These are phyloP conservation scores for Leptographium radiaticola DNA, from an alignment of 2,329 filamentous ascomycete species.

Conservation along the genomic window DNA sequence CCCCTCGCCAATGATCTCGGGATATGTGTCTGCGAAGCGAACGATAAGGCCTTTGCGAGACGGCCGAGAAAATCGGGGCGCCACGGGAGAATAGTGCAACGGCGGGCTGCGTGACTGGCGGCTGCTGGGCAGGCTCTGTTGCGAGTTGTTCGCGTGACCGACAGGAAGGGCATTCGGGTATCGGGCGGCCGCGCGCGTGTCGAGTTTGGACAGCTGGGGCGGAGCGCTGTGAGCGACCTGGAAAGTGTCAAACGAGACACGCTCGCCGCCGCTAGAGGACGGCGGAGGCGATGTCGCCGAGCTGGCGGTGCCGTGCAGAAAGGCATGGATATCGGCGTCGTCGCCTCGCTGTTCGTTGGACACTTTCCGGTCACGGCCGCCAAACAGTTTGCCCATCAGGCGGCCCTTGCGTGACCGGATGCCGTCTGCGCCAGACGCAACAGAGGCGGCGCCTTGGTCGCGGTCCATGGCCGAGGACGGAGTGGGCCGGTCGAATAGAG, in stretches of 20 bases:
- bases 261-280: not conserved
- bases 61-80: not conserved
- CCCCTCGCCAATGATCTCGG: conserved; percentile 79
- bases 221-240: conserved; percentile 37
- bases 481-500: not conserved
- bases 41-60: conserved; percentile 57
- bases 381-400: conserved; percentile 52
- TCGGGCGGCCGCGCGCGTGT: conserved; percentile 40
- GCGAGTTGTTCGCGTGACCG: conserved; percentile 21
- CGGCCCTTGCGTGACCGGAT: conserved; percentile 33
- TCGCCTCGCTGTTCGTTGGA: conserved; percentile 22
- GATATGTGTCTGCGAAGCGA: conserved; percentile 56
- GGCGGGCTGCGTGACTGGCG: conserved; percentile 30
- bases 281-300: not conserved
- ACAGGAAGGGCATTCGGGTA: conserved; percentile 41
- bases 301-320: conserved; percentile 37
- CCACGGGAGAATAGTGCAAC: conserved; percentile 6
- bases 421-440: conserved; percentile 6
- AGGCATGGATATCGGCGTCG: conserved; percentile 40
- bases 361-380: conserved; percentile 23
- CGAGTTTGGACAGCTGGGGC: conserved; percentile 36
- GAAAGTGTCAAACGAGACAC: conserved; percentile 39
- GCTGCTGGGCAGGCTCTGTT: conserved; percentile 31
- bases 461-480: conserved; percentile 7
- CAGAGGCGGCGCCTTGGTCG: conserved; percentile 4